These are phyloP conservation scores for Striga asiatica DNA, from an alignment of 257 asterid species.

Conservation along the genomic window DNA sequence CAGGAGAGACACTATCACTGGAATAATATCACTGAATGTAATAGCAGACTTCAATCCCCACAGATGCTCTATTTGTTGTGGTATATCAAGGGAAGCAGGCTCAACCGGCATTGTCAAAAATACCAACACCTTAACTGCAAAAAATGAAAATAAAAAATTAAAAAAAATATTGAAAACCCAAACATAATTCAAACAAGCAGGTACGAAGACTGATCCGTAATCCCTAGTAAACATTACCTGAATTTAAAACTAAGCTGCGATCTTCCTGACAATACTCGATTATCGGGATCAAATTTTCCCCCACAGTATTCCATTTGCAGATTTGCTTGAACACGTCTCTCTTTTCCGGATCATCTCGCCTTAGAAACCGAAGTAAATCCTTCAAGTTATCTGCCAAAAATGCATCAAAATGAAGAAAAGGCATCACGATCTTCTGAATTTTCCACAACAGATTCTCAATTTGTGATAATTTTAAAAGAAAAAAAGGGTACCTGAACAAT, in stretches of 20 bases:
- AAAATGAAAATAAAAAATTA: not conserved
- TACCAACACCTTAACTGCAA: slow-evolving; percentile 84
- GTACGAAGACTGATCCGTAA: too few relatives aligned
- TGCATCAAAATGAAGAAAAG: not conserved
- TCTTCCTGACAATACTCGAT: slow-evolving; percentile 63
- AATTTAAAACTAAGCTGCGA: slow-evolving; percentile 60
- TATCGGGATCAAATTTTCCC: slow-evolving; percentile 74
- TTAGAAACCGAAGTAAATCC: slow-evolving; percentile 77
- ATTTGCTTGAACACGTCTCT: slow-evolving; percentile 90
- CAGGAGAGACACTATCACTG: slow-evolving; percentile 67
- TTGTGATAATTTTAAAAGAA: not conserved
- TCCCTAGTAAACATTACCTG: slow-evolving; percentile 36
- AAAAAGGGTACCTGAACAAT: slow-evolving; percentile 46
- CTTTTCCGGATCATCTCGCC: slow-evolving; percentile 87
- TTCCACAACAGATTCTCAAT: not conserved
- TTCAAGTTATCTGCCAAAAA: slow-evolving; percentile 62
- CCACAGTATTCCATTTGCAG: slow-evolving; percentile 74
- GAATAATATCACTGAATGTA: slow-evolving; percentile 49
- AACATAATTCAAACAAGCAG: too few relatives aligned
- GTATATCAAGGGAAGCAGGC: slow-evolving; percentile 57
- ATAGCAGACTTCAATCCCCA: slow-evolving; percentile 77
- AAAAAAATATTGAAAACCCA: too few relatives aligned
- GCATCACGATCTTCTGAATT: not conserved
- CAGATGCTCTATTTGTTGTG: slow-evolving; percentile 79
- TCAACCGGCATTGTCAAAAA: slow-evolving; percentile 92